phyloP scores from a whole-genome alignment of 202 grass and related monocot genomes.

The Panicum hallii region DNA sequence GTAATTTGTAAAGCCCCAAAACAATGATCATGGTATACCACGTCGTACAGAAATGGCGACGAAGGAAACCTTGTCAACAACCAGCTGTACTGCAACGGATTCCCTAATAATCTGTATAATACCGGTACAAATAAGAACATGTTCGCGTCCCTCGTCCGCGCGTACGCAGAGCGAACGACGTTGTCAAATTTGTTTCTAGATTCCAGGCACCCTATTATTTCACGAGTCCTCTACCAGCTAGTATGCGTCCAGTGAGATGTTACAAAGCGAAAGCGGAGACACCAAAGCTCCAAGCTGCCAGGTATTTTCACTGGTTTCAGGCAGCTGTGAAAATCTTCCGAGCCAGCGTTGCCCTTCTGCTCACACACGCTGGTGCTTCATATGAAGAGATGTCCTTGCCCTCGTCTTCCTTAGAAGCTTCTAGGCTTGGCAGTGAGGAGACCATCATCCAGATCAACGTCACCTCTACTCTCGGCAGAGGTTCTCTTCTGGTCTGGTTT shows the following conservation, averaged over 20 bases:
- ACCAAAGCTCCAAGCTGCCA: neutral
- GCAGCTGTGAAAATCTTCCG: constrained; percentile 53
- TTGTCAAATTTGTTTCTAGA: neutral
- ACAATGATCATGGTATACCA: neutral
- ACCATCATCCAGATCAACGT: constrained; percentile 26
- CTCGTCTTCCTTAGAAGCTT: constrained; percentile 12
- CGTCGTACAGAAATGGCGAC: neutral
- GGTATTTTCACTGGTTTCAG: constrained; percentile 28
- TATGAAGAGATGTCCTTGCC: constrained; percentile 45
- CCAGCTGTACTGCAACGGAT: neutral
- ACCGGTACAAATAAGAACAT: neutral
- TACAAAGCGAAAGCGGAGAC: neutral
- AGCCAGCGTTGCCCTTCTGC: constrained; percentile 37
- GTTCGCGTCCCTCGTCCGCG: too few relatives aligned
- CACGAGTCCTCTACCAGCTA: neutral
- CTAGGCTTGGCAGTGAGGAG: constrained; percentile 28
- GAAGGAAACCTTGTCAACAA: neutral
- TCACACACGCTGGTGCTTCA: constrained; percentile 44
- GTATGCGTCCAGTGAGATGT: neutral
- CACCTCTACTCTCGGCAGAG: constrained; percentile 22
- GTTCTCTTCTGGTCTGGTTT: constrained; percentile 27
- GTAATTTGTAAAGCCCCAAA: neutral
- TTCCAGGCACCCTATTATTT: neutral
- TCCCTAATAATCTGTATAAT: neutral
- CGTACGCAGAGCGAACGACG: neutral